Base-by-base conservation (phyloP, 2,329 filamentous ascomycete genomes). In the Fusarium chaquense region DNA sequence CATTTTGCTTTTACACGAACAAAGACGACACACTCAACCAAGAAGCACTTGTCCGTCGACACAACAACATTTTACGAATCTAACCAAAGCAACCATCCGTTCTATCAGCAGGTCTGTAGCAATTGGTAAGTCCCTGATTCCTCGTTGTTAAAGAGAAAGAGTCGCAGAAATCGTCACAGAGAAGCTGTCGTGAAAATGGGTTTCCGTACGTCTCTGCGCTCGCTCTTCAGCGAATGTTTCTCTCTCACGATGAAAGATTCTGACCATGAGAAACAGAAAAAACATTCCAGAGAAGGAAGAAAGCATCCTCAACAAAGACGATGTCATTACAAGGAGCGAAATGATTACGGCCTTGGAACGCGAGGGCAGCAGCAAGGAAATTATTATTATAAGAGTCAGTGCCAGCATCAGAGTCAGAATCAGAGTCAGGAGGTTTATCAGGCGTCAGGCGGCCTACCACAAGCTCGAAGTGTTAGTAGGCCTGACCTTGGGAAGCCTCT, bases 201-300 rank as follows among this genome's bases (percentile, higher is more conserved):
- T 20, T 24, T 69, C 47, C 47, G 69, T 45, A 54, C 56, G 44
- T 55, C 56, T 60, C 33, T 71, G 50, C 69, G 69, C 38, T 67
- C 44, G 26, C 32, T 71, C 28, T 44, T 69, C 22, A 30, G 57
- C 24, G 44, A 20, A 9, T 47, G 55, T 41, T 65, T 55, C 16
- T 61, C 49, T 24, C 18, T 36, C 5, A 26, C 26, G 15, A 52
- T 32, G 5, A 56, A 54, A 12, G 15, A 12, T 49, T 64, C 67
- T 65, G 38, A 71, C 36, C 2, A 20, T 22, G 38, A 36, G 28
- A 50, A 43, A 35, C 66, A 46, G 68, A 55, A 20, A 45, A 46
- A 49, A 8, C 5, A 36, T 57, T 20, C 33, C 16, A 58, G 7
- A 35, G 6, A 16, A 50, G 26, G 35, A 30, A 47, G 28, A 36